These are phyloP conservation scores for Rhodocollybia butyracea DNA, from an alignment of 768 basidiomycete species.

Conservation along the genomic window DNA sequence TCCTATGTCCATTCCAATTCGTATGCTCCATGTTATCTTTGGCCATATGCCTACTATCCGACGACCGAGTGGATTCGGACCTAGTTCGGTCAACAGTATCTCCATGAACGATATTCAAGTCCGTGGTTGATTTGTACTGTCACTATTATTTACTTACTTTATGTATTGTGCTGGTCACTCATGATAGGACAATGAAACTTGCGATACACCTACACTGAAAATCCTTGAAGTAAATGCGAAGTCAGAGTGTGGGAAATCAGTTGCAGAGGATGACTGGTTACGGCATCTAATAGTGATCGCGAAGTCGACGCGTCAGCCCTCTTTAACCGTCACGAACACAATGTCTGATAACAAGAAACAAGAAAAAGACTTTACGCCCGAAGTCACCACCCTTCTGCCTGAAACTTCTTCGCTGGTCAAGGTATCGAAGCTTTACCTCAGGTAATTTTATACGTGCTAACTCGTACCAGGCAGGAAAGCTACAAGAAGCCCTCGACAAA, in stretches of 20 bases:
- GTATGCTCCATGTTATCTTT: conserved; percentile 25
- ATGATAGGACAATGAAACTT: conserved; percentile 3
- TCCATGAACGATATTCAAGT: conserved; percentile 43
- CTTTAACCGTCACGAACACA: conserved; percentile 43
- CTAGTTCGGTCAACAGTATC: conserved; percentile 25
- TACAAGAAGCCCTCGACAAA: conserved; percentile 87
- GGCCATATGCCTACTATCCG: conserved; percentile 10
- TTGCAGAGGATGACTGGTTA: conserved; percentile 38
- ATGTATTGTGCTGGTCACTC: conserved; percentile 18
- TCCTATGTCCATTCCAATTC: conserved; percentile 49
- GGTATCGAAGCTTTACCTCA: conserved; percentile 39
- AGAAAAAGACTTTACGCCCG: conserved; percentile 82
- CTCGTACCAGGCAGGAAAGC: conserved; percentile 61
- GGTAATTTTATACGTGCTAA: conserved; percentile 10
- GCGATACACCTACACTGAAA: not conserved
- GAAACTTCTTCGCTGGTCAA: conserved; percentile 66
- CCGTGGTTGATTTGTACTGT: conserved; percentile 41
- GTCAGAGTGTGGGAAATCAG: conserved; percentile 5
- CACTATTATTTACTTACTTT: conserved; percentile 29
- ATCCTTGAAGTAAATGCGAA: not conserved
- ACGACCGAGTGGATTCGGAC: not conserved
- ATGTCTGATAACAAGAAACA: conserved; percentile 85
- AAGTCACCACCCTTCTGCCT: conserved; percentile 75
- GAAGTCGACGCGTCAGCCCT: conserved; percentile 35
- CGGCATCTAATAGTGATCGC: conserved; percentile 30